A percentile compares a stretch with the other conserved stretches of the same genome.
phyloP scores from a whole-genome alignment of 495 filamentous ascomycete species.

The Talaromyces nanjingensis region DNA sequence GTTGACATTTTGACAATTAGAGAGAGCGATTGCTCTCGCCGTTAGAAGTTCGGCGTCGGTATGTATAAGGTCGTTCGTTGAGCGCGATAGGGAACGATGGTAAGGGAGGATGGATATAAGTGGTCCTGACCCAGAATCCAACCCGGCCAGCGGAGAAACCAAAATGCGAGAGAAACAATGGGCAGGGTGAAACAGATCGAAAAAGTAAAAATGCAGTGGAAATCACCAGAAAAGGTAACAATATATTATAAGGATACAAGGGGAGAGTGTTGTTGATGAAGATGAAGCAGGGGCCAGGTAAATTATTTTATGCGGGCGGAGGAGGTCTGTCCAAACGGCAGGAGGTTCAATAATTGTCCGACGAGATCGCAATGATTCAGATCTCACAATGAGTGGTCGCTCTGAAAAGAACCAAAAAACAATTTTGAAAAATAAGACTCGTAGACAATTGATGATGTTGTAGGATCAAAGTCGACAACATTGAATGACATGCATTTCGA shows the following conservation, averaged over 20 bases:
- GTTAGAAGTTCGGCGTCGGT: not conserved
- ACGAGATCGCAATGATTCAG: not conserved
- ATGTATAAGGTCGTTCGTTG: not conserved
- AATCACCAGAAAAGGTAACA: not conserved
- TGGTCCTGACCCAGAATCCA: not conserved
- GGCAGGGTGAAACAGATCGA: not conserved
- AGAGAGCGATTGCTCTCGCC: constrained; percentile 3
- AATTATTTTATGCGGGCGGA: constrained; percentile 5
- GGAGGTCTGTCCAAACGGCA: not conserved
- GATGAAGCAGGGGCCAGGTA: constrained; percentile 6
- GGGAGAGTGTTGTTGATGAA: not conserved
- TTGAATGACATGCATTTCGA: not conserved
- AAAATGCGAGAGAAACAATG: not conserved
- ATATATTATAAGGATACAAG: not conserved
- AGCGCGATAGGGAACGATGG: not conserved
- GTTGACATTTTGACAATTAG: not conserved
- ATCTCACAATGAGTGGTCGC: not conserved
- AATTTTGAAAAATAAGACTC: not conserved
- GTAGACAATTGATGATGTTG: not conserved
- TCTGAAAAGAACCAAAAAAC: not conserved
- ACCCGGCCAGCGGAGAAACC: constrained; percentile 3
- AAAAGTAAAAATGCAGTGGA: not conserved
- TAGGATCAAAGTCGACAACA: not conserved
- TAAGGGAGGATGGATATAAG: not conserved
- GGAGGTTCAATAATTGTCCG: not conserved